Percentiles rank a stretch among this genome's conserved stretches.
These are phyloP conservation scores for Thraustochytrium sp. DNA, from an alignment of 352 stramenopile species.

Conservation along the genomic window DNA sequence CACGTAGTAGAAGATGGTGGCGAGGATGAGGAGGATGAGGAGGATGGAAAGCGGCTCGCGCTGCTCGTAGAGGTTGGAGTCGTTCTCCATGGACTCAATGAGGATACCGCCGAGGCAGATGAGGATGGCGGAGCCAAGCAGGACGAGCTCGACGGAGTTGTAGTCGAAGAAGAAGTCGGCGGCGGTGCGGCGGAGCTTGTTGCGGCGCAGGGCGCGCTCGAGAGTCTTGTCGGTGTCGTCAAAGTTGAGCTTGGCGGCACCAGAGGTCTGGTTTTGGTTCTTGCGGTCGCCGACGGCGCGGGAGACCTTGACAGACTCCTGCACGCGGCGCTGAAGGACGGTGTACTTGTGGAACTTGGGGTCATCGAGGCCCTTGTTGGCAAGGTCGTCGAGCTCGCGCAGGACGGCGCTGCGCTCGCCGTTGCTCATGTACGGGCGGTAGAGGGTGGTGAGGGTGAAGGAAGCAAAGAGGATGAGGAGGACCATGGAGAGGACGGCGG, in stretches of 20 bases:
- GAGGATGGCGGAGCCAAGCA: slow-evolving; percentile 47
- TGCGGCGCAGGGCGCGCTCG: background rate
- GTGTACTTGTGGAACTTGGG: slow-evolving; percentile 16
- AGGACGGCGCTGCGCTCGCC: slow-evolving; percentile 61
- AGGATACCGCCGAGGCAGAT: slow-evolving; percentile 48
- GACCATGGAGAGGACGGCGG: slow-evolving; percentile 65
- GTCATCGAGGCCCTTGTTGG: slow-evolving; percentile 18
- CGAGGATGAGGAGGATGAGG: slow-evolving; percentile 41
- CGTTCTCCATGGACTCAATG: slow-evolving; percentile 45
- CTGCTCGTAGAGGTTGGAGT: slow-evolving; percentile 10
- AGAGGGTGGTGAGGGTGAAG: slow-evolving; percentile 64
- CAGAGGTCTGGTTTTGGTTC: background rate
- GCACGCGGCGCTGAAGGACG: background rate
- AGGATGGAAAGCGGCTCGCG: slow-evolving; percentile 1
- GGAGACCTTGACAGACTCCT: slow-evolving; percentile 16
- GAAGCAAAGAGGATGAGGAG: slow-evolving; percentile 69
- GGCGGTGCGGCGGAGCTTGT: background rate
- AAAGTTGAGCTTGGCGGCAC: background rate
- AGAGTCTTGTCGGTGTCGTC: background rate
- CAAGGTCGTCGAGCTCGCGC: slow-evolving; percentile 47
- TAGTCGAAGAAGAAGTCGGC: slow-evolving; percentile 48
- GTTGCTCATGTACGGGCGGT: slow-evolving; percentile 67
- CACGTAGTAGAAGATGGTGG: slow-evolving; percentile 31
- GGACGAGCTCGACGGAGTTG: slow-evolving; percentile 51
- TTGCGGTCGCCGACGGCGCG: background rate